Evolutionary conservation across 768 basidiomycete genomes (phyloP).

Genomic region (Leccinum pellstonianum): DNA sequence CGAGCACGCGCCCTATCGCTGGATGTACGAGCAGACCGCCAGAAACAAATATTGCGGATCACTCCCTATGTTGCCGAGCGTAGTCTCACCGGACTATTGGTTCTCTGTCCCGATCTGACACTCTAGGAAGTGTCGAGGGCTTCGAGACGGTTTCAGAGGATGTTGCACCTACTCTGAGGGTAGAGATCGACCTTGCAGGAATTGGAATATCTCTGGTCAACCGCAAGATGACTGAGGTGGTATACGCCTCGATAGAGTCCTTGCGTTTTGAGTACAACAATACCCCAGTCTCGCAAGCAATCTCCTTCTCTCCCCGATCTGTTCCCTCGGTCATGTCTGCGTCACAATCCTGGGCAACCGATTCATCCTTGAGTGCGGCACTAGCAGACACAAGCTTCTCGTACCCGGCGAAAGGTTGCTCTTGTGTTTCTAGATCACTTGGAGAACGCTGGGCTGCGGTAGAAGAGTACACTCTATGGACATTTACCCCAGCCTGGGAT

Average conservation of each 20-base stretch:
- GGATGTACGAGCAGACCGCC: constrained; percentile 88
- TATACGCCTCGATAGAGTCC: constrained; percentile 78
- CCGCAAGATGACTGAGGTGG: constrained; percentile 80
- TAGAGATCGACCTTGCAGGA: constrained; percentile 80
- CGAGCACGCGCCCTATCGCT: constrained; percentile 72
- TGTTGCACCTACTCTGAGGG: constrained; percentile 57
- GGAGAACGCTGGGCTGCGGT: constrained; percentile 50
- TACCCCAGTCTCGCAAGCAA: constrained; percentile 73
- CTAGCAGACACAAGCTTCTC: constrained; percentile 1
- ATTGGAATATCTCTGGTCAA: constrained; percentile 93
- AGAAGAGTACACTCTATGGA: constrained; percentile 57
- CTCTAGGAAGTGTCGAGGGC: constrained; percentile 63
- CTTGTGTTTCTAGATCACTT: constrained; percentile 51
- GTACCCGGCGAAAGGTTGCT: constrained; percentile 37
- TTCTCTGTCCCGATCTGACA: constrained; percentile 62
- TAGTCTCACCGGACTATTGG: constrained; percentile 58
- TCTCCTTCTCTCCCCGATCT: constrained; percentile 50
- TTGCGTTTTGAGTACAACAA: constrained; percentile 84
- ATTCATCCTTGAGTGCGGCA: background rate
- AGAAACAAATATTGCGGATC: constrained; percentile 81
- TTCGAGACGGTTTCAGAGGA: constrained; percentile 88
- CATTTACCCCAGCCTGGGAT: constrained; percentile 63
- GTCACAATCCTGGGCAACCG: constrained; percentile 11
- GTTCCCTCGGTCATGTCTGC: constrained; percentile 45
- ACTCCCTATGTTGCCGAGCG: constrained; percentile 82